phyloP scores from a whole-genome alignment of 2,329 filamentous ascomycete genomes.

The Fusarium albidum region DNA sequence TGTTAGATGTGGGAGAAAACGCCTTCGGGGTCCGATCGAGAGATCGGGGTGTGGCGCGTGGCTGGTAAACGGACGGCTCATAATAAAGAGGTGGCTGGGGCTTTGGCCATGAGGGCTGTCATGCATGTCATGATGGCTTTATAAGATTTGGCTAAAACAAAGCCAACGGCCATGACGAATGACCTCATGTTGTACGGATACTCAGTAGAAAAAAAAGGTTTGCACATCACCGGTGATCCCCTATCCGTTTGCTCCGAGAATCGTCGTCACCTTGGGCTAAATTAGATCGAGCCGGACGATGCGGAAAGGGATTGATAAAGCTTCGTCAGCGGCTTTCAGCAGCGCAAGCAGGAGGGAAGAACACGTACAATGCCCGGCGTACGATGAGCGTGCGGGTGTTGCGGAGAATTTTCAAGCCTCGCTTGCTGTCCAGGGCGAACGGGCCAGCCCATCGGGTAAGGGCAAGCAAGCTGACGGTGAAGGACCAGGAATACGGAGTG shows the following conservation, averaged over 20 bases:
- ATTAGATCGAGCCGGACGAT: background rate
- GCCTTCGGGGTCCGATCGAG: no score
- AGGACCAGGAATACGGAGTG: conserved; percentile 8
- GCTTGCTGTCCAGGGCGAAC: conserved; percentile 11
- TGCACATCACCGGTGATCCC: conserved; percentile 11
- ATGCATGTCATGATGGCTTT: conserved; percentile 29
- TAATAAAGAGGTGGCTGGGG: conserved; percentile 28
- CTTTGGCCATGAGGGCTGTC: conserved; percentile 14
- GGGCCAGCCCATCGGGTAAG: conserved; percentile 16
- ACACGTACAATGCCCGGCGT: no score
- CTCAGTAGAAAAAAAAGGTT: background rate
- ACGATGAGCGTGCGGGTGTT: conserved; percentile 2
- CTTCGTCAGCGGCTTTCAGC: conserved; percentile 11
- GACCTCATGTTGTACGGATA: background rate
- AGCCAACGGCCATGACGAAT: conserved; percentile 15
- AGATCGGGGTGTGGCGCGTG: background rate
- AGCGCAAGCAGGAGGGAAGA: conserved; percentile 3
- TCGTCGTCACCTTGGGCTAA: background rate
- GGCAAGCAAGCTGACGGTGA: background rate
- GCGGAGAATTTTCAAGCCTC: conserved; percentile 25
- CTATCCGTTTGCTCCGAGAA: background rate
- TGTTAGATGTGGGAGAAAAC: background rate
- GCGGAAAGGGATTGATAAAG: background rate
- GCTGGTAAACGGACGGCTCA: background rate
- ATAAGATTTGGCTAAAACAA: conserved; percentile 14